Percentiles rank a stretch among this genome's conserved stretches.
These are phyloP conservation scores for Adansonia gregorii DNA, from an alignment of 441 rosid species.

Conservation along the genomic window DNA sequence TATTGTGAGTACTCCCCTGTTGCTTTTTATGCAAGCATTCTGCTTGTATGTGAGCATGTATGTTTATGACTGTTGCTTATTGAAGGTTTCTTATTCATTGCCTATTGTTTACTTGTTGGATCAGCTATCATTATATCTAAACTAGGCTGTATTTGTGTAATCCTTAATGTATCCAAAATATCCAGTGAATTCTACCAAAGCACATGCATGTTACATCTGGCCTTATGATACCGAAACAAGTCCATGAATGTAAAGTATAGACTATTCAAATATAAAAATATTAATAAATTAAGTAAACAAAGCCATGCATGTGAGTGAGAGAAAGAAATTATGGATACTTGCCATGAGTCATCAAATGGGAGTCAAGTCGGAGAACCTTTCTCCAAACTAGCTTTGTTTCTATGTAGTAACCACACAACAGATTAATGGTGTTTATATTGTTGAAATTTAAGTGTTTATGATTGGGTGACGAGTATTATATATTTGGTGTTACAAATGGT, in stretches of 20 bases:
- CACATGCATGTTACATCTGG: neutral
- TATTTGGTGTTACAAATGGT: constrained; percentile 5
- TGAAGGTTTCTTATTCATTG: neutral
- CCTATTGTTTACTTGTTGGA: neutral
- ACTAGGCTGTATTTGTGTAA: neutral
- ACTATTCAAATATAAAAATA: constrained; percentile 18
- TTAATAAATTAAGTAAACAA: neutral
- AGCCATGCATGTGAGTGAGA: too few relatives aligned
- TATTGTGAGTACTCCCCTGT: constrained; percentile 42
- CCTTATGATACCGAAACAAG: neutral
- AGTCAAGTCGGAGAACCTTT: neutral
- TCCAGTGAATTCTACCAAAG: neutral
- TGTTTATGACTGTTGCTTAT: constrained; percentile 16
- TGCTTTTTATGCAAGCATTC: constrained; percentile 17
- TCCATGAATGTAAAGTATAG: neutral
- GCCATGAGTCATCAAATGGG: constrained; percentile 9
- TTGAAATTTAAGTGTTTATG: constrained; percentile 7
- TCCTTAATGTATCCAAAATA: neutral
- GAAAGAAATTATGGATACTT: neutral
- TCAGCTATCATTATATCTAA: neutral
- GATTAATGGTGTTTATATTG: constrained; percentile 9
- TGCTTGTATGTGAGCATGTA: constrained; percentile 12
- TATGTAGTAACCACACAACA: neutral
- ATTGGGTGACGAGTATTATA: neutral
- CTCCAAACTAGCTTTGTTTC: neutral